Conservation (phyloP, 164 flowering plant genomes). For the Umbellularia californica region DNA sequence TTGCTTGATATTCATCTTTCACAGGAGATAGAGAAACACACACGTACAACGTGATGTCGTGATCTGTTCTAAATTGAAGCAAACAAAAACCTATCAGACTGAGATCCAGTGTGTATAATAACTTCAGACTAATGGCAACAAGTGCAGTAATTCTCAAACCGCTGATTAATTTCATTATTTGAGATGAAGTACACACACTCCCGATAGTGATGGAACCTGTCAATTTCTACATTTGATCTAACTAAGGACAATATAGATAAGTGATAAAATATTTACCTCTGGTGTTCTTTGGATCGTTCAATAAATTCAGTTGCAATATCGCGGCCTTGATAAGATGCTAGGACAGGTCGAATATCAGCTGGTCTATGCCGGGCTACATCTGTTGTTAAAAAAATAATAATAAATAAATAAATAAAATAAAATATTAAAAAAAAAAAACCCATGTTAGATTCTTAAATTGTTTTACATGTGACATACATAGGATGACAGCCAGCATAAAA, state of each 20-base stretch:
- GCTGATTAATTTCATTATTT: background rate
- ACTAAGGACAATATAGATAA: background rate
- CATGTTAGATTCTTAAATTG: background rate
- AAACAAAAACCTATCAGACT: too few species aligned
- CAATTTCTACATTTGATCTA: background rate
- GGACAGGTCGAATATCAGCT: constrained; percentile 76
- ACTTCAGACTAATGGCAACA: background rate
- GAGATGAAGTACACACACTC: background rate
- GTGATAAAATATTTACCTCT: constrained; percentile 38
- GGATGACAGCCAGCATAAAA: background rate
- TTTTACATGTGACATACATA: background rate
- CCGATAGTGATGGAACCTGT: background rate
- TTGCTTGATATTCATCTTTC: too few species aligned
- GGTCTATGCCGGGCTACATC: constrained; percentile 83
- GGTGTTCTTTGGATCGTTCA: constrained; percentile 74
- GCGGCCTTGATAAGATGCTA: constrained; percentile 69
- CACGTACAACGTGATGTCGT: too few species aligned
- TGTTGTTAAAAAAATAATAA: constrained; percentile 30
- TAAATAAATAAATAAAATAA: too few species aligned
- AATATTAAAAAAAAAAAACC: too few species aligned
- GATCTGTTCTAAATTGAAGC: too few species aligned
- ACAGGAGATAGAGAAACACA: too few species aligned
- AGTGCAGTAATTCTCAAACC: background rate
- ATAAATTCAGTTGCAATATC: constrained; percentile 81
- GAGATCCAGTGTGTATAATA: background rate